Percentiles rank a stretch among this genome's conserved stretches.
Conservation (phyloP, 2,329 filamentous ascomycete genomes). For the Colletotrichum shisoi region DNA sequence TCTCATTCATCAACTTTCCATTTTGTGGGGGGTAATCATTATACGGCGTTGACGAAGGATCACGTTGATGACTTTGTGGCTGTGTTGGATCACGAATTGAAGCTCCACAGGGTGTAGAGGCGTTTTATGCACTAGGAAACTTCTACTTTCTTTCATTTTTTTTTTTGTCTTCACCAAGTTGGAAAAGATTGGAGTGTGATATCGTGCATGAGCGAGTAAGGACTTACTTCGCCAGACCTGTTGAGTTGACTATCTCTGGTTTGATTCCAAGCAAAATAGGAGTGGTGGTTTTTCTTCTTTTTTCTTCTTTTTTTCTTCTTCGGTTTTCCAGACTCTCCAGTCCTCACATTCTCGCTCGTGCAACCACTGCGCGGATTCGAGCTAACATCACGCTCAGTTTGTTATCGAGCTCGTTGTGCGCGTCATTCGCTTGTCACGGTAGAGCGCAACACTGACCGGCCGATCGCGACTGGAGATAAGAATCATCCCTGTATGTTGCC, state of each 20-base stretch:
- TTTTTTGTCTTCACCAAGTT: rapidly evolving
- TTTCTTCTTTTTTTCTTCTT: no score
- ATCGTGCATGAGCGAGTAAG: no score
- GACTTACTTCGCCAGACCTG: no score
- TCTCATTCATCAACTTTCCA: background rate
- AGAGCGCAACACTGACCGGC: background rate
- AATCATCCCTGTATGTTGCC: background rate
- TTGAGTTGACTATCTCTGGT: no score
- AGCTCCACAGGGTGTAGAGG: background rate
- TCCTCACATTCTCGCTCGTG: background rate
- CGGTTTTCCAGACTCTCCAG: background rate
- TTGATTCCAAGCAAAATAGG: no score
- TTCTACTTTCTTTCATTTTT: no score
- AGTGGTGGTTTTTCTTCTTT: no score
- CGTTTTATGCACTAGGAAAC: background rate
- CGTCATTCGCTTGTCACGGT: slow-evolving; percentile 3
- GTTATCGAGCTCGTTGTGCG: slow-evolving; percentile 3
- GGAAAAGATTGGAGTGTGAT: no score
- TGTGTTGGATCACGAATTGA: background rate
- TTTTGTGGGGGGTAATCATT: slow-evolving; percentile 6
- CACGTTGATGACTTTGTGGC: background rate
- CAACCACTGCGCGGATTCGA: slow-evolving; percentile 7
- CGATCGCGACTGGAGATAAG: background rate
- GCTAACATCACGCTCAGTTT: background rate
- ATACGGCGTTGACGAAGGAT: slow-evolving; percentile 11